These are phyloP conservation scores for Spathaspora girioi DNA, from an alignment of 805 yeast species.

Conservation along the genomic window DNA sequence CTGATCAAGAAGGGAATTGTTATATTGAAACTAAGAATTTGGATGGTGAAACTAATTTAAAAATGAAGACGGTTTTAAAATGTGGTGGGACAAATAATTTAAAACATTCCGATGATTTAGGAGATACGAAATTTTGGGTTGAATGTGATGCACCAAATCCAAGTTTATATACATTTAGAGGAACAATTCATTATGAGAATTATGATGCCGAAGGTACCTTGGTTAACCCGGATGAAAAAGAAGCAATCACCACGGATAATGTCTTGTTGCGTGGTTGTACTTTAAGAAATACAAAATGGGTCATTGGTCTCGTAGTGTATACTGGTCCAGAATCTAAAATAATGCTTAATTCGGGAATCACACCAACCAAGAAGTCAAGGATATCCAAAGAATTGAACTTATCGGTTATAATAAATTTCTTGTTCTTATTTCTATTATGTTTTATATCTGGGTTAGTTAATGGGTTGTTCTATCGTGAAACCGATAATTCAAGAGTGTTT, in stretches of 20 bases:
- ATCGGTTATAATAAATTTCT: constrained; percentile 62
- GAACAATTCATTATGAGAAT: constrained; percentile 54
- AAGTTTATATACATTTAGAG: constrained; percentile 61
- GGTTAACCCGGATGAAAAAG: constrained; percentile 39
- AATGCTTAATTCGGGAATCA: constrained; percentile 72
- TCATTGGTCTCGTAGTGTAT: constrained; percentile 66
- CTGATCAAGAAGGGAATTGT: constrained; percentile 67
- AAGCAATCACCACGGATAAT: constrained; percentile 60
- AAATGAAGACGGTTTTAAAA: constrained; percentile 50
- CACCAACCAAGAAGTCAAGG: constrained; percentile 69
- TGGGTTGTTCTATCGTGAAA: constrained; percentile 54
- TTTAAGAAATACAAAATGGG: constrained; percentile 75
- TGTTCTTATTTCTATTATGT: constrained; percentile 59
- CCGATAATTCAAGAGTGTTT: constrained; percentile 42
- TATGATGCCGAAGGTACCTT: constrained; percentile 26
- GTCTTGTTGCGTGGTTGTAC: constrained; percentile 69
- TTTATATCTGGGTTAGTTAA: constrained; percentile 67
- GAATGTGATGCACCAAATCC: constrained; percentile 74
- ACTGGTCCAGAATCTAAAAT: constrained; percentile 77
- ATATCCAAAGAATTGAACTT: constrained; percentile 64
- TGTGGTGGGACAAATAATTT: constrained; percentile 47
- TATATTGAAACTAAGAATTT: constrained; percentile 78
- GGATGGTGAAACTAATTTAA: constrained; percentile 81
- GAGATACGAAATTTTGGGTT: constrained; percentile 53
- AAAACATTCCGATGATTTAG: constrained; percentile 56